phyloP scores from a whole-genome alignment of 345 rosid genomes.

The Microcos paniculata region DNA sequence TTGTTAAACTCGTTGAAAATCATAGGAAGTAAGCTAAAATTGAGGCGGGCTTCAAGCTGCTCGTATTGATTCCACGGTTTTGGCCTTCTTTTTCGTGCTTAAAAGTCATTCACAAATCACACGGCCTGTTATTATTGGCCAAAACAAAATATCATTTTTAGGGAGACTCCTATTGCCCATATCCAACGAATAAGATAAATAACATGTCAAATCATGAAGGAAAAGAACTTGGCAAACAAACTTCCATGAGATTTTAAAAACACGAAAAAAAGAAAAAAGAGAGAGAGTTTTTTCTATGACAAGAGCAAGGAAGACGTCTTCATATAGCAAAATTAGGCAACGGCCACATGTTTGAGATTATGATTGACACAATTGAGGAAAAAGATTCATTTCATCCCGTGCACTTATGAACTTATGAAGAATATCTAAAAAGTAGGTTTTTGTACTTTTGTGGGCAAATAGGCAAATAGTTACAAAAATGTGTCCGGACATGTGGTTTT shows the following conservation, averaged over 20 bases:
- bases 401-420: background rate
- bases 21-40: background rate
- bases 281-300: background rate
- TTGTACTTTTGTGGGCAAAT: slow-evolving; percentile 5
- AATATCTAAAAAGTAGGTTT: slow-evolving; percentile 9
- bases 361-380: background rate
- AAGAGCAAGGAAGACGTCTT: background rate
- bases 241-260: background rate
- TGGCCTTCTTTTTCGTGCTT: background rate
- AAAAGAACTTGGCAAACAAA: background rate
- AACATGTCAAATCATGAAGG: background rate
- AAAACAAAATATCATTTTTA: background rate
- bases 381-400: background rate
- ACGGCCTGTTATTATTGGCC: background rate
- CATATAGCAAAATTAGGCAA: background rate
- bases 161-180: background rate
- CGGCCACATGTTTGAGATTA: background rate
- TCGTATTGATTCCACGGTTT: background rate
- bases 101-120: background rate
- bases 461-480: background rate
- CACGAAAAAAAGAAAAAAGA: background rate
- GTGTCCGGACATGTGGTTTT: background rate
- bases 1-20: background rate
- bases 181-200: background rate
- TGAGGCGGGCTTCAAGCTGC: background rate